Conservation (phyloP, 2,329 filamentous ascomycete genomes). For the Colletotrichum cuscutae region DNA sequence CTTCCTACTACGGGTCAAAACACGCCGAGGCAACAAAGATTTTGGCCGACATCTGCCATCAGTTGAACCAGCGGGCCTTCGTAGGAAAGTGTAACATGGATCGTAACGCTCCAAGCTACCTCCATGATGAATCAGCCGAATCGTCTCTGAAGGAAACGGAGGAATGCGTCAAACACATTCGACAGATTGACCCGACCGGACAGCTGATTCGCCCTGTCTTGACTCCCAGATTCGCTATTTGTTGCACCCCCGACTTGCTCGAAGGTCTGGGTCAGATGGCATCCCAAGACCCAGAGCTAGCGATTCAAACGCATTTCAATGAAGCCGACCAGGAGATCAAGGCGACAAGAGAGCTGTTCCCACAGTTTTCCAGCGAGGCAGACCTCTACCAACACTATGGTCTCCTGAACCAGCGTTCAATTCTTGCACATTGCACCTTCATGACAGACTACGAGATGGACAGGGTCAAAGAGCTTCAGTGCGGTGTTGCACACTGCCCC, state of each 20-base stretch:
- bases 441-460: conserved; percentile 66
- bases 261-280: conserved; percentile 65
- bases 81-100: conserved; percentile 73
- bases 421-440: conserved; percentile 75
- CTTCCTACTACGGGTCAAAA: conserved; percentile 67
- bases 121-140: conserved; percentile 57
- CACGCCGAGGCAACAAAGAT: conserved; percentile 67
- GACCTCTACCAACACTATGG: conserved; percentile 68
- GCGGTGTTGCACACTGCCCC: conserved; percentile 73
- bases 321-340: conserved; percentile 70
- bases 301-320: conserved; percentile 76
- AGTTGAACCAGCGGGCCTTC: conserved; percentile 66
- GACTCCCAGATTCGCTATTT: conserved; percentile 71
- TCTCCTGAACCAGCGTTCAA: conserved; percentile 64
- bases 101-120: conserved; percentile 64
- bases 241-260: conserved; percentile 65
- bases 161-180: conserved; percentile 59
- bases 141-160: conserved; percentile 60
- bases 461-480: conserved; percentile 56
- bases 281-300: conserved; percentile 55
- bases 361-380: conserved; percentile 64
- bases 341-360: conserved; percentile 65
- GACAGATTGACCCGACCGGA: conserved; percentile 53
- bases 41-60: conserved; percentile 63
- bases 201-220: conserved; percentile 60